phyloP scores from a whole-genome alignment of 306 rosid species.

The Rubus parviflorus region DNA sequence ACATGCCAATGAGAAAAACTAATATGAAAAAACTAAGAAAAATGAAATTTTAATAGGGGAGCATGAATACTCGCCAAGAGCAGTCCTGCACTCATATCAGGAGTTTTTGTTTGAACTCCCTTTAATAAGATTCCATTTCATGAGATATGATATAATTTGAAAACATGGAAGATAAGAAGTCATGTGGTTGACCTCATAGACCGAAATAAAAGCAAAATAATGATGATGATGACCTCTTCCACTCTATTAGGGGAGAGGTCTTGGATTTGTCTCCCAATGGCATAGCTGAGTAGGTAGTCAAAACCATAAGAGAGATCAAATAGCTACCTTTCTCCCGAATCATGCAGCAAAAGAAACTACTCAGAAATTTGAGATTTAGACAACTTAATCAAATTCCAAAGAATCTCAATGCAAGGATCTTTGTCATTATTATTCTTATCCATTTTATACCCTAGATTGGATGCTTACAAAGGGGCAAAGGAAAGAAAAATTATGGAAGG shows the following conservation, averaged over 20 bases:
- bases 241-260: background rate
- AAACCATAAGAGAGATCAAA: background rate
- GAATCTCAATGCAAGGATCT: background rate
- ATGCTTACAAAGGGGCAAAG: no score
- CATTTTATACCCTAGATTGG: no score
- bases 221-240: background rate
- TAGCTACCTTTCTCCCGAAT: background rate
- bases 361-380: background rate
- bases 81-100: background rate
- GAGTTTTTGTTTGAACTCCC: background rate
- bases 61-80: background rate
- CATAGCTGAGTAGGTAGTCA: background rate
- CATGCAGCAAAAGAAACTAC: background rate
- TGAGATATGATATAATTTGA: background rate
- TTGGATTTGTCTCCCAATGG: background rate
- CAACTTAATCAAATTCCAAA: background rate
- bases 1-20: background rate
- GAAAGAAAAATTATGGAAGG: background rate
- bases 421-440: background rate
- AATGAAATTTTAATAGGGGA: background rate
- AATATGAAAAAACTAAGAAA: background rate
- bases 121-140: background rate
- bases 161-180: background rate
- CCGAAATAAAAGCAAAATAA: background rate
- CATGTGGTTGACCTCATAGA: background rate